phyloP scores from a whole-genome alignment of 441 rosid species.

The Sinapis alba region DNA sequence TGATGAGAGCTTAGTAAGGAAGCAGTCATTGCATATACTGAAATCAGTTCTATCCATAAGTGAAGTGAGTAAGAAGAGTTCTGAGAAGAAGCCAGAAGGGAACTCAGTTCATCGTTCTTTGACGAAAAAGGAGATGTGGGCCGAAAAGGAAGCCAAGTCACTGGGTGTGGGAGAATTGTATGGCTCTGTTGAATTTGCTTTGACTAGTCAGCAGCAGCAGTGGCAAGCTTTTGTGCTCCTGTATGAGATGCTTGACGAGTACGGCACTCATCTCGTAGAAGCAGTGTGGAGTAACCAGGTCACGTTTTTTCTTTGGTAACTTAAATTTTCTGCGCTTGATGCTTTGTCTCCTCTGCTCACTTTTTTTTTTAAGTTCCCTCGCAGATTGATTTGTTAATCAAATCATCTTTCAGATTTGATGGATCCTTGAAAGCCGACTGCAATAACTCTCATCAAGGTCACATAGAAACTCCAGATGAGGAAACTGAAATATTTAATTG shows the following conservation, averaged over 20 bases:
- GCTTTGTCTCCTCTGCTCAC: conserved; percentile 29
- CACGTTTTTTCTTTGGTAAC: conserved; percentile 12
- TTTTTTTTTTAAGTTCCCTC: conserved; percentile 30
- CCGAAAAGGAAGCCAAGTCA: conserved; percentile 91
- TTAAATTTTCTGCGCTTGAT: conserved; percentile 9
- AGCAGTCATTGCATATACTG: conserved; percentile 87
- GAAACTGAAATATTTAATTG: conserved; percentile 62
- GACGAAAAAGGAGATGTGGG: conserved; percentile 87
- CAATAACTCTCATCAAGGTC: conserved; percentile 45
- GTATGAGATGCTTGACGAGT: conserved; percentile 96
- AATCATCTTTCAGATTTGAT: conserved; percentile 56
- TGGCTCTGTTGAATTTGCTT: conserved; percentile 49
- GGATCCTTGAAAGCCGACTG: conserved; percentile 41
- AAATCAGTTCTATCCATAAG: conserved; percentile 53
- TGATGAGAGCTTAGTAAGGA: conserved; percentile 80
- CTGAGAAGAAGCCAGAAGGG: conserved; percentile 48
- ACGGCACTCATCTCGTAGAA: conserved; percentile 91
- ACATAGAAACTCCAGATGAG: conserved; percentile 46
- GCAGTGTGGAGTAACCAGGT: conserved; percentile 99
- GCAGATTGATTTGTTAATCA: conserved; percentile 78
- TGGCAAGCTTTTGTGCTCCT: conserved; percentile 93
- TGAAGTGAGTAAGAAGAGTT: conserved; percentile 43
- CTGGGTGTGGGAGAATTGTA: conserved; percentile 73
- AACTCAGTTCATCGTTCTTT: conserved; percentile 49
- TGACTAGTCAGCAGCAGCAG: conserved; percentile 60